Evolutionary conservation across 2,329 filamentous ascomycete genomes (phyloP), one percentile per base, ranked within the genome.

Genomic region (Sclerotinia minor): DNA sequence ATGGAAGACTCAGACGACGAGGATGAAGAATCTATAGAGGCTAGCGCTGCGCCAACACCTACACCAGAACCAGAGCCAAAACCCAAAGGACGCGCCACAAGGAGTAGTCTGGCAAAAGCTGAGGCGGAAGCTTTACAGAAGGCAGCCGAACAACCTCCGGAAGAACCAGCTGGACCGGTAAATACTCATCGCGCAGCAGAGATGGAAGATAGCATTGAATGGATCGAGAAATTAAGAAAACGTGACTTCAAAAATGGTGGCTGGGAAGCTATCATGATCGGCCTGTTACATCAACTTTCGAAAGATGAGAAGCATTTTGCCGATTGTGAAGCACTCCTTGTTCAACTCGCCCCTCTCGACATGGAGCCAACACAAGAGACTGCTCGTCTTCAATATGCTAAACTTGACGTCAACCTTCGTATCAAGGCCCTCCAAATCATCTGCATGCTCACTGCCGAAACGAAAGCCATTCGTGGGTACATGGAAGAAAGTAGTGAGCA

Each of bases 401-500:
- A 83, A 6, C 85, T 98, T 44, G 89, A 97, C 76, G 83, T 97
- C 73, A 97, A 98, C 76, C 81, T 90, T 64, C 91, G 94, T 19
- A 87, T 94, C 50, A 85, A 89, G 71, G 90, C 89, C 29, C 83
- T 99, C 57, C 91, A 97, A 76, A 90, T 96, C 47, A 86, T 97
- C 67, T 92, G 92, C 77, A 89, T 94, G 82, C 83, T 98, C 69
- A 94, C 92, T 2, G 84, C 94, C 67, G 90, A 93, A 75, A 97
- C 95, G 0, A 94, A 92, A 77, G 89, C 91, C 2, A 86, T 98
- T 72, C 89, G 94, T 65, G 89, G 87, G 21, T 96, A 96, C 77
- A 90, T 99, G 83, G 92, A 97, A 73, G 90, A 94, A 71, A 96
- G 94, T 79, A 92, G 91, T 71, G 92, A 94, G 76, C 91, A 92